Evolutionary conservation across 192 early-diverging fungal species (phyloP).

Genomic region (Obelidium mucronatum): DNA sequence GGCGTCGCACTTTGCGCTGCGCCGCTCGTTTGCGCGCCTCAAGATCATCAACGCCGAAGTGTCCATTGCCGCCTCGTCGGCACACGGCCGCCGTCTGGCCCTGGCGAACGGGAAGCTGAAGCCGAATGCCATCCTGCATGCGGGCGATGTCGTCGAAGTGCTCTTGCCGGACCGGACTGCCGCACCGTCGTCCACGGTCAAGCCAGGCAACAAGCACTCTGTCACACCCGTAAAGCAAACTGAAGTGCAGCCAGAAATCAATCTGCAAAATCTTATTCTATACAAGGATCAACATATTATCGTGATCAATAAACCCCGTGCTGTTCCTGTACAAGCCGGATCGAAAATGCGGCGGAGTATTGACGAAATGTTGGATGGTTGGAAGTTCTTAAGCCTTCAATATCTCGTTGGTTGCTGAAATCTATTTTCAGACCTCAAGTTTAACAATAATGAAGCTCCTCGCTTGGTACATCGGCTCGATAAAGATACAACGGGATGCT

Average conservation of each 20-base stretch:
- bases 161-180: constrained; percentile 19
- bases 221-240: not conserved
- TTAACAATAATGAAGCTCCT: constrained; percentile 38
- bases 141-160: constrained; percentile 50
- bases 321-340: constrained; percentile 53
- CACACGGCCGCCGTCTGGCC: constrained; percentile 40
- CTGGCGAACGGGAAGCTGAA: constrained; percentile 32
- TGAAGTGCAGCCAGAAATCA: too few relatives aligned
- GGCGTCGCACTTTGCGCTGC: constrained; percentile 20
- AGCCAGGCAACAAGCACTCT: not conserved
- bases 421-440: constrained; percentile 18
- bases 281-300: constrained; percentile 56
- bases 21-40: constrained; percentile 42
- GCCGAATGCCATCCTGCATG: constrained; percentile 39
- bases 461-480: constrained; percentile 60
- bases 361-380: constrained; percentile 45
- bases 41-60: constrained; percentile 52
- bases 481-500: constrained; percentile 57
- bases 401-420: not conserved
- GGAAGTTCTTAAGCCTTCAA: not conserved
- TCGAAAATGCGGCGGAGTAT: constrained; percentile 49
- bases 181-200: too few relatives aligned
- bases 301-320: constrained; percentile 54
- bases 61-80: constrained; percentile 18
- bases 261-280: constrained; percentile 26